Percentiles rank a stretch among this genome's conserved stretches.
Evolutionary conservation across 2,329 filamentous ascomycete species (phyloP).

Genomic region (Aspergillus fijiensis): DNA sequence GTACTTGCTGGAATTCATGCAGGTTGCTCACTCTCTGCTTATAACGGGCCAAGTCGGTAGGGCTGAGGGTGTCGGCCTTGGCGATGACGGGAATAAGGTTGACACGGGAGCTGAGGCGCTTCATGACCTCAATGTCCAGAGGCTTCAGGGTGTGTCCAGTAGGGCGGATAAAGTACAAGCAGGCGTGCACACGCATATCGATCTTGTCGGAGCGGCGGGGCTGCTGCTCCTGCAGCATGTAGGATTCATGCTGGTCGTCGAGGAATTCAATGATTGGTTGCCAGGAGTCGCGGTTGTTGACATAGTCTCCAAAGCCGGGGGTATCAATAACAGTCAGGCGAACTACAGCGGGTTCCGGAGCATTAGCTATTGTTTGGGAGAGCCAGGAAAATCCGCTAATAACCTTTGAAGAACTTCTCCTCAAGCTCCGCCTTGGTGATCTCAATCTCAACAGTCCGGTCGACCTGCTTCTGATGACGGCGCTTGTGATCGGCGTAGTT

Average conservation of each 20-base stretch:
- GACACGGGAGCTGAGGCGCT: constrained; percentile 94
- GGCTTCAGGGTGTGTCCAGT: constrained; percentile 98
- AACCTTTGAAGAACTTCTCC: constrained; percentile 99
- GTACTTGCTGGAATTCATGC: not conserved
- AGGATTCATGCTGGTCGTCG: constrained; percentile 99
- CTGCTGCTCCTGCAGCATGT: constrained; percentile 99
- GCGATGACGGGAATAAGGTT: constrained; percentile 98
- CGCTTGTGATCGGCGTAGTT: constrained; percentile 99
- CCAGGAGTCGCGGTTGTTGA: constrained; percentile 99
- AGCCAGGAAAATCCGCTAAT: constrained; percentile 3
- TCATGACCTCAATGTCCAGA: constrained; percentile 99
- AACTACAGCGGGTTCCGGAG: constrained; percentile 56
- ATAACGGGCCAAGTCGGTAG: constrained; percentile 85
- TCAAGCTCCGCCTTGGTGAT: constrained; percentile 99
- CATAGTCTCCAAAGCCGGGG: constrained; percentile 98
- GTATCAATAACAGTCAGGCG: constrained; percentile 98
- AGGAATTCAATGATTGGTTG: constrained; percentile 99
- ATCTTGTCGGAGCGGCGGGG: constrained; percentile 98
- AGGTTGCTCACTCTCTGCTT: constrained; percentile 75
- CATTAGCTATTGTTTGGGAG: constrained; percentile 17
- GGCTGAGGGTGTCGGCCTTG: constrained; percentile 97
- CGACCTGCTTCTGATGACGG: constrained; percentile 97
- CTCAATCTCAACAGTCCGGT: constrained; percentile 99
- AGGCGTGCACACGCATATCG: constrained; percentile 96
- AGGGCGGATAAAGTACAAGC: constrained; percentile 97